These are phyloP conservation scores for Nigrospora osmanthi DNA, from an alignment of 2,329 filamentous ascomycete species.

Conservation along the genomic window DNA sequence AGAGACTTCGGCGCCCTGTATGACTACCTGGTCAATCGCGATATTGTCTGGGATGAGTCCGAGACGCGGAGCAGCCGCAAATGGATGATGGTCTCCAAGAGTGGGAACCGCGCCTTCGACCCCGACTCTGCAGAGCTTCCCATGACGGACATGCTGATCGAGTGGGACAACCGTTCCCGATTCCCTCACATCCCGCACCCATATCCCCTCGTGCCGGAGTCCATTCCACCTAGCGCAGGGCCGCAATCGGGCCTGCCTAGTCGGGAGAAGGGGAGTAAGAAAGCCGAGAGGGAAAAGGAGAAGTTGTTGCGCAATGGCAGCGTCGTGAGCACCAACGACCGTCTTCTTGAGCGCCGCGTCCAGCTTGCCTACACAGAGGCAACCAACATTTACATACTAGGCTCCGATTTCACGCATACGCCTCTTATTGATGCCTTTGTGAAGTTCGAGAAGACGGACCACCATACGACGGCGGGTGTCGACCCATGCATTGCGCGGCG, in stretches of 20 bases:
- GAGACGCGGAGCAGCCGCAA: slow-evolving; percentile 55
- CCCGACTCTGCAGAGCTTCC: slow-evolving; percentile 47
- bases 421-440: slow-evolving; percentile 47
- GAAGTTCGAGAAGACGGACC: slow-evolving; percentile 48
- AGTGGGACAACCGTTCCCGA: slow-evolving; percentile 54
- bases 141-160: slow-evolving; percentile 58
- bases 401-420: slow-evolving; percentile 43
- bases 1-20: slow-evolving; percentile 62
- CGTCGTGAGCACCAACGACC: slow-evolving; percentile 11
- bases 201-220: slow-evolving; percentile 55
- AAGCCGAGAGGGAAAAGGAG: slow-evolving; percentile 11
- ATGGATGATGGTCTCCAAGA: slow-evolving; percentile 52
- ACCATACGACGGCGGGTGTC: slow-evolving; percentile 30
- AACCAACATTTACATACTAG: slow-evolving; percentile 50
- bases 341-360: slow-evolving; percentile 36
- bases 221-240: slow-evolving; percentile 25
- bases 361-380: slow-evolving; percentile 52
- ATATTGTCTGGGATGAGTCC: slow-evolving; percentile 56
- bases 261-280: slow-evolving; percentile 21
- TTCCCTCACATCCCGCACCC: slow-evolving; percentile 62
- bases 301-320: slow-evolving; percentile 5
- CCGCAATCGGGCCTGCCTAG: slow-evolving; percentile 1
- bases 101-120: slow-evolving; percentile 36
- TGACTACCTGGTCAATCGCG: slow-evolving; percentile 61
- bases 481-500: slow-evolving; percentile 48